Evolutionary conservation across 2,329 filamentous ascomycete genomes (phyloP).

Genomic region (Ascochyta rabiei): DNA sequence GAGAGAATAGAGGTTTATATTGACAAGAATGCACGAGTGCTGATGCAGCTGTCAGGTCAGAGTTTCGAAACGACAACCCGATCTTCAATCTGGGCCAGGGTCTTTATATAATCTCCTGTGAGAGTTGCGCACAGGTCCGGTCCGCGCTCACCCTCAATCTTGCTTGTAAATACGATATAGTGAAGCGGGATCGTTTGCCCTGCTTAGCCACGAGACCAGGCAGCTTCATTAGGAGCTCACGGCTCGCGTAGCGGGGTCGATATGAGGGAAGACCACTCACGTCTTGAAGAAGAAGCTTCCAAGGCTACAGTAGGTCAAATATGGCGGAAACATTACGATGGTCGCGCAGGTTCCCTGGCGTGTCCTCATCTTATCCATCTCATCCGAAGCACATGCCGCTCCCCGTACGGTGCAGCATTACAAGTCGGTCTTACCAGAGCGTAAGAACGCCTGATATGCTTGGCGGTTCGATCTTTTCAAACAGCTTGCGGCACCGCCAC

Average conservation of each 20-base stretch:
- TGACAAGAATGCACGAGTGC: slow-evolving; percentile 6
- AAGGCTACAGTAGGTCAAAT: slow-evolving; percentile 6
- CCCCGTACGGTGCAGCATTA: background rate
- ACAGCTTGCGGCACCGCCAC: slow-evolving; percentile 11
- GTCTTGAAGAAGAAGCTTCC: background rate
- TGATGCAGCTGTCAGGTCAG: slow-evolving; percentile 16
- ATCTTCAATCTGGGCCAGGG: slow-evolving; percentile 18
- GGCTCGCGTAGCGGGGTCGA: slow-evolving; percentile 16
- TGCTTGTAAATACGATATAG: slow-evolving; percentile 9
- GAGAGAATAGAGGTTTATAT: background rate
- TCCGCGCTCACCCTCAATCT: slow-evolving; percentile 17
- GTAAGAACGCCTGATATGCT: slow-evolving; percentile 3
- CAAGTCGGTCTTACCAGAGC: background rate
- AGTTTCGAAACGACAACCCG: slow-evolving; percentile 26
- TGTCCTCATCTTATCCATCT: slow-evolving; percentile 5
- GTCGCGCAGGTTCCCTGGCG: slow-evolving; percentile 1
- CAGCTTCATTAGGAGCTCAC: slow-evolving; percentile 8
- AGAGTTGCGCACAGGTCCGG: slow-evolving; percentile 20
- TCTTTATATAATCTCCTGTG: slow-evolving; percentile 23
- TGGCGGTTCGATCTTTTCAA: slow-evolving; percentile 10
- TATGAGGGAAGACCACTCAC: slow-evolving; percentile 9
- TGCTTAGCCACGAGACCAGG: slow-evolving; percentile 16
- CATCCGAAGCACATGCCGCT: background rate
- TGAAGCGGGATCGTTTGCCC: slow-evolving; percentile 15
- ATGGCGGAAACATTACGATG: slow-evolving; percentile 3